Percentiles rank a stretch among this genome's conserved stretches.
phyloP scores from a whole-genome alignment of 495 filamentous ascomycete genomes.

The Penicillium lividum region DNA sequence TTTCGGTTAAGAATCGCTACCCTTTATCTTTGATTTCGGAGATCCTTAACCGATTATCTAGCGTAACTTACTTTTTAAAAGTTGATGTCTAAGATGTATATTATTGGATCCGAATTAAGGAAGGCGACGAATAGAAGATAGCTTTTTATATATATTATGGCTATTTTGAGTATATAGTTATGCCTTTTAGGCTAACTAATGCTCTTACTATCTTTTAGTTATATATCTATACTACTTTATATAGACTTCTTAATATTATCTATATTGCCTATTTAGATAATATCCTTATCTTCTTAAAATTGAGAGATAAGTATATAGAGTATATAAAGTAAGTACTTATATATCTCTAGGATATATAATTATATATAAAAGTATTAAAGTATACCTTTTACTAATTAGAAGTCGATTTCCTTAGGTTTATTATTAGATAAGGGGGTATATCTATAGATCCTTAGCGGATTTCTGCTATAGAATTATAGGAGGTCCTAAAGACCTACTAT shows the following conservation, averaged over 20 bases:
- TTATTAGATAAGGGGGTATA: neutral
- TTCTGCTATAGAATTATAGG: neutral
- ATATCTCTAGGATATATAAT: neutral
- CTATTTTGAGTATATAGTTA: slow-evolving; percentile 5
- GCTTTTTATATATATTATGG: neutral
- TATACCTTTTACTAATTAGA: slow-evolving; percentile 1
- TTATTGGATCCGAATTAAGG: neutral
- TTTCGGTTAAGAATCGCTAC: too few species aligned
- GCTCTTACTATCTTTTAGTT: too few species aligned
- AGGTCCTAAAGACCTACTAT: neutral
- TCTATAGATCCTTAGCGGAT: neutral
- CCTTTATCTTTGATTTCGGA: neutral
- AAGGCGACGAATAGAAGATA: neutral
- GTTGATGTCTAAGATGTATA: neutral
- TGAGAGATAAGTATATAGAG: neutral
- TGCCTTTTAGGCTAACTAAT: slow-evolving; percentile 3
- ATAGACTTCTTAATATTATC: neutral
- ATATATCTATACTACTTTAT: neutral
- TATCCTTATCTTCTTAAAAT: neutral
- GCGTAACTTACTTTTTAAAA: neutral
- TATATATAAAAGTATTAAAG: neutral
- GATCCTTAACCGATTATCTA: neutral
- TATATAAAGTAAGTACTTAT: neutral
- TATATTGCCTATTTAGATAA: slow-evolving; percentile 3
- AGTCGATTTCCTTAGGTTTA: neutral